A percentile compares a stretch with the other conserved stretches of the same genome.
These are phyloP conservation scores for Polygonum aviculare DNA, from an alignment of 148 eudicot genomes.

Conservation along the genomic window DNA sequence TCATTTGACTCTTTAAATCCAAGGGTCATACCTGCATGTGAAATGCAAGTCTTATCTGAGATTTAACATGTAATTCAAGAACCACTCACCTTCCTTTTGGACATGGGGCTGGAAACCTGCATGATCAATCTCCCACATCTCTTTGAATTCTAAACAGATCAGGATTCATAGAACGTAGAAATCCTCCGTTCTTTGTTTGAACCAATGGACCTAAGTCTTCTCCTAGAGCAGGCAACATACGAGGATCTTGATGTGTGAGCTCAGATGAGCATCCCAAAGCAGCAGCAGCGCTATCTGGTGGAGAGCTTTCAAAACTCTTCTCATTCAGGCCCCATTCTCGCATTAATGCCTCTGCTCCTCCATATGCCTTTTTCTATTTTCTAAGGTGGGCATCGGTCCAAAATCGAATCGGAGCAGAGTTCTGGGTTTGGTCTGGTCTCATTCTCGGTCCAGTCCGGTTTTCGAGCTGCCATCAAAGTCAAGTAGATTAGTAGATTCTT, in stretches of 20 bases:
- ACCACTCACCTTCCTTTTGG: no score
- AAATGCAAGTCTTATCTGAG: no score
- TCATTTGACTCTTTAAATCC: neutral
- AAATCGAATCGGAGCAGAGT: no score
- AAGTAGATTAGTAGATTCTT: conserved; percentile 14
- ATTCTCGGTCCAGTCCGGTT: no score
- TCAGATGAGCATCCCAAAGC: conserved; percentile 65
- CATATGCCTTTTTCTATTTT: no score
- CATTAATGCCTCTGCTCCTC: conserved; percentile 66
- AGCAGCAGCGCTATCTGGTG: conserved; percentile 27
- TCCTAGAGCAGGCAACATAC: conserved; percentile 28
- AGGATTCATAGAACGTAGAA: conserved; percentile 58
- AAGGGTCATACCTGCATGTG: conserved; percentile 69
- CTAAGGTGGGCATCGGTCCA: no score
- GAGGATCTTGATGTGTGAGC: conserved; percentile 34
- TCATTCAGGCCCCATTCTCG: conserved; percentile 63
- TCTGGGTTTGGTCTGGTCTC: no score
- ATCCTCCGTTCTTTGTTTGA: conserved; percentile 49
- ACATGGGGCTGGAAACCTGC: conserved; percentile 68
- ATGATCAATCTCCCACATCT: conserved; percentile 58
- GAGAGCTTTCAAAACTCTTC: conserved; percentile 45
- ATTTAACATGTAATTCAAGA: no score
- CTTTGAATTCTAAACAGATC: conserved; percentile 36
- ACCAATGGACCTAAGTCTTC: conserved; percentile 49
- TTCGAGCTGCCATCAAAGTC: conserved; percentile 38